Percentiles rank a stretch among this genome's conserved stretches.
Conservation (phyloP, 1,139 yeast species). For the Nadsonia commutata region DNA sequence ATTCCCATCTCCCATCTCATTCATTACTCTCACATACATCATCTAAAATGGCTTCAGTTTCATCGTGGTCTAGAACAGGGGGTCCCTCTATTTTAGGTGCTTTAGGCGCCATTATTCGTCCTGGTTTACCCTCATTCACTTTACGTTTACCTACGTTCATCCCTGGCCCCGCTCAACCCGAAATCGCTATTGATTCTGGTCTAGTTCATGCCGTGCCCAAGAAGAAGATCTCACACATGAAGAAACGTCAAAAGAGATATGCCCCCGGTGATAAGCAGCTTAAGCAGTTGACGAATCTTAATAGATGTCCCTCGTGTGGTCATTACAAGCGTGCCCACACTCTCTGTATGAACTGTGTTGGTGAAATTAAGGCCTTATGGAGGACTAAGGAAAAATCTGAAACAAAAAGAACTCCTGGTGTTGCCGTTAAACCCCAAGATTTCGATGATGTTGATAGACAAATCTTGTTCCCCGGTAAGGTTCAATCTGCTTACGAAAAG, state of each 20-base stretch:
- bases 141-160: slow-evolving; percentile 1
- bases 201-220: slow-evolving; percentile 80
- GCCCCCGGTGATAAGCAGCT: slow-evolving; percentile 76
- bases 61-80: background rate
- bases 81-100: background rate
- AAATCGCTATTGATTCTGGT: slow-evolving; percentile 26
- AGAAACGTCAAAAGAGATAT: slow-evolving; percentile 68
- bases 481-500: slow-evolving; percentile 35
- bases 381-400: slow-evolving; percentile 29
- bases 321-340: slow-evolving; percentile 79
- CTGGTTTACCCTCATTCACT: background rate
- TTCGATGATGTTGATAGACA: slow-evolving; percentile 37
- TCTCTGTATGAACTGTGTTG: slow-evolving; percentile 85
- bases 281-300: slow-evolving; percentile 58
- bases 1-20: too few species aligned
- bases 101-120: background rate
- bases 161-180: slow-evolving; percentile 1
- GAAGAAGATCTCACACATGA: slow-evolving; percentile 77
- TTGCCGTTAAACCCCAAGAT: slow-evolving; percentile 32
- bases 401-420: slow-evolving; percentile 10
- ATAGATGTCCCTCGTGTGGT: slow-evolving; percentile 93
- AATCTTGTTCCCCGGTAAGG: slow-evolving; percentile 65
- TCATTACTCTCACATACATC: background rate
- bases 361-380: slow-evolving; percentile 64
- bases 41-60: background rate